phyloP scores from a whole-genome alignment of 805 yeast species.

The Saturnispora halmiae region DNA sequence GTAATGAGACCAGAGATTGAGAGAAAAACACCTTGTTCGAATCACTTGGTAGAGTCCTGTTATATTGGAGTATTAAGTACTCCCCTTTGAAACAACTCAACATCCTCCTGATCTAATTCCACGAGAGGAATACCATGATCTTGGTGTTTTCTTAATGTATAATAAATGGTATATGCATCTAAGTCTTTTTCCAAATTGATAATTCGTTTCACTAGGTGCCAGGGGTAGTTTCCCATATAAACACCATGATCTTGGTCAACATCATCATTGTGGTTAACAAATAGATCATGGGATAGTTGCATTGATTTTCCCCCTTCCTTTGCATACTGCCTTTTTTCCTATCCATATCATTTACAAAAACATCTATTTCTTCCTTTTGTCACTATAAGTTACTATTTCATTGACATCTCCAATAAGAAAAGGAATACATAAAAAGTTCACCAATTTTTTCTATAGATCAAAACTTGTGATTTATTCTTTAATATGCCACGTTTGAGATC shows the following conservation, averaged over 20 bases:
- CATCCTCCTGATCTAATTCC: constrained; percentile 11
- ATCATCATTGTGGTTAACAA: background rate
- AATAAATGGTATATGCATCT: background rate
- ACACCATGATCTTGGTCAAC: background rate
- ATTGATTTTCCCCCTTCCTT: constrained; percentile 1
- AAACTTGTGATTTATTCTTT: background rate
- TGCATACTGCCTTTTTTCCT: no score
- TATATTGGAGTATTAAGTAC: background rate
- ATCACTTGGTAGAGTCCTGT: constrained; percentile 8
- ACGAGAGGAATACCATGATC: constrained; percentile 9
- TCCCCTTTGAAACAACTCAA: constrained; percentile 7
- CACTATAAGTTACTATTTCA: no score
- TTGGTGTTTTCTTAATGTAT: background rate
- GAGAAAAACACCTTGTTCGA: no score
- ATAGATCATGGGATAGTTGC: constrained; percentile 9
- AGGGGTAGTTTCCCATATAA: constrained; percentile 10
- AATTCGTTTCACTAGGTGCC: constrained; percentile 9
- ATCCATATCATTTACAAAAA: no score
- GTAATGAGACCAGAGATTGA: no score
- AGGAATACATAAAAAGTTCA: no score
- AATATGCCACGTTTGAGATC: constrained; percentile 27
- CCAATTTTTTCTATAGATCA: no score
- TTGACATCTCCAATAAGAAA: background rate
- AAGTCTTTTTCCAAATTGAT: background rate
- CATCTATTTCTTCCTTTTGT: no score